Conservation (phyloP, 495 filamentous ascomycete species). For the Hypoxylon crocopeplum region DNA sequence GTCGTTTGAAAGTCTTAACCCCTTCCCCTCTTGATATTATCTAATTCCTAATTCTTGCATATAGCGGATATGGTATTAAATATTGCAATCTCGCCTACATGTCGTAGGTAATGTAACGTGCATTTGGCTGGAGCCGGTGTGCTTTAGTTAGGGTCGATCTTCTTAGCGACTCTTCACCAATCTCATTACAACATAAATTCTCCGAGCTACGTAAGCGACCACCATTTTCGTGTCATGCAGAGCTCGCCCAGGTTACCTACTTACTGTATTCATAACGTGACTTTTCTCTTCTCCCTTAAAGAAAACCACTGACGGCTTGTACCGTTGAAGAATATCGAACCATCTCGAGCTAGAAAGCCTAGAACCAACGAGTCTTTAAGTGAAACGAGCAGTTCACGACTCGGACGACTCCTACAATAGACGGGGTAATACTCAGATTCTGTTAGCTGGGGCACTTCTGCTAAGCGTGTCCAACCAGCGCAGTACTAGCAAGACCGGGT, state of each 20-base stretch:
- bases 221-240: not conserved
- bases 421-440: not conserved
- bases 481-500: conserved; percentile 13
- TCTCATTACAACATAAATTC: conserved; percentile 25
- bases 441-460: conserved; percentile 6
- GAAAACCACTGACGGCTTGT: not conserved
- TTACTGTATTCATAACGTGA: too few species aligned
- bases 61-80: conserved; percentile 4
- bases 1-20: too few species aligned
- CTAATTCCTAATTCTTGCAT: not conserved
- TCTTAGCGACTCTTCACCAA: not conserved
- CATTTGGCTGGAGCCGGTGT: not conserved
- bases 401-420: not conserved
- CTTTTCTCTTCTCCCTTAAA: too few species aligned
- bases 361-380: conserved; percentile 5
- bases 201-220: conserved; percentile 3
- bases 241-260: too few species aligned
- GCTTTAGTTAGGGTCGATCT: conserved; percentile 10
- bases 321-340: not conserved
- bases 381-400: conserved; percentile 18
- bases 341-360: not conserved
- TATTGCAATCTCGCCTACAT: conserved; percentile 9
- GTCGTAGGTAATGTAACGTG: conserved; percentile 11
- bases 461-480: conserved; percentile 1
- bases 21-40: not conserved